phyloP scores from a whole-genome alignment of 345 rosid species.

The Corchorus olitorius region DNA sequence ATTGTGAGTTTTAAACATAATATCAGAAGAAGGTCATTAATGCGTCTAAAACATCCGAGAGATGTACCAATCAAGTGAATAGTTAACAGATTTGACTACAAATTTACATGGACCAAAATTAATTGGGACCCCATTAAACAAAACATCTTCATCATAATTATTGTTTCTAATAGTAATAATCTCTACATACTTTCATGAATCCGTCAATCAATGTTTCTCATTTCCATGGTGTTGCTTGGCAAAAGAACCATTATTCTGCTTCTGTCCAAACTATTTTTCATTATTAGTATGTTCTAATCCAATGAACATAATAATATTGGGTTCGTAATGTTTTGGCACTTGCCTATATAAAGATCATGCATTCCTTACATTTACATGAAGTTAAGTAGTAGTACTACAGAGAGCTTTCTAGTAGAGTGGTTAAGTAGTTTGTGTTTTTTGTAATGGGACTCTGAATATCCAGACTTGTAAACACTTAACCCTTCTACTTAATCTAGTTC shows the following conservation, averaged over 20 bases:
- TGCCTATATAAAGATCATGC: neutral
- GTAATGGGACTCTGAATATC: too few relatives aligned
- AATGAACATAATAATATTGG: neutral
- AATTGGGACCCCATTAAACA: neutral
- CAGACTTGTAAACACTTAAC: too few relatives aligned
- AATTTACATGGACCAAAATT: neutral
- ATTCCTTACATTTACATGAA: too few relatives aligned
- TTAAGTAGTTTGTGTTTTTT: too few relatives aligned
- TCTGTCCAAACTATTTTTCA: neutral
- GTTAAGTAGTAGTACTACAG: too few relatives aligned
- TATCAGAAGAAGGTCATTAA: neutral
- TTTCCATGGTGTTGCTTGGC: neutral
- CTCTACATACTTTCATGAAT: neutral
- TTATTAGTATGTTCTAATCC: neutral
- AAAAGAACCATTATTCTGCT: neutral
- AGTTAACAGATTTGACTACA: neutral
- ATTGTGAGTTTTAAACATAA: too few relatives aligned
- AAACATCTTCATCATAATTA: neutral
- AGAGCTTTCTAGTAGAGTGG: too few relatives aligned
- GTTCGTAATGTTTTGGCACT: neutral
- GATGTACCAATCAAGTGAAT: neutral
- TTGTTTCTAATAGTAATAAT: neutral
- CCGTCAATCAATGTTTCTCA: neutral
- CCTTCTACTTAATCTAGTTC: too few relatives aligned
- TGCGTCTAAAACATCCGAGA: neutral